A percentile compares a stretch with the other conserved stretches of the same genome.
phyloP scores from a whole-genome alignment of 768 basidiomycete genomes.

The Termitomyces sp. region DNA sequence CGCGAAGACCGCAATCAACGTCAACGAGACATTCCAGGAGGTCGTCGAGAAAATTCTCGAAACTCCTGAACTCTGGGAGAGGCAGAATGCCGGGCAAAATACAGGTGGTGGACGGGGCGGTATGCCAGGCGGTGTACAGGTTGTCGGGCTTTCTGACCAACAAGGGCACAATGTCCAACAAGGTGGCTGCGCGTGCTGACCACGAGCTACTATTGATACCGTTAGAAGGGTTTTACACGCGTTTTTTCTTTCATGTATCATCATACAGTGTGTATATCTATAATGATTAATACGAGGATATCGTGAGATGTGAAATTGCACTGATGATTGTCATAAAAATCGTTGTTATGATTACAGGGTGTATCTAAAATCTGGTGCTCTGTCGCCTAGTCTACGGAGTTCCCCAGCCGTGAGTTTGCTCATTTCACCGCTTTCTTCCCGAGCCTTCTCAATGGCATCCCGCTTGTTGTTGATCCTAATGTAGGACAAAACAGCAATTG shows the following conservation, averaged over 20 bases:
- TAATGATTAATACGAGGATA: neutral
- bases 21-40: slow-evolving; percentile 64
- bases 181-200: slow-evolving; percentile 24
- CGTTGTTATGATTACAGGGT: slow-evolving; percentile 20
- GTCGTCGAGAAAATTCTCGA: slow-evolving; percentile 81
- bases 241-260: neutral
- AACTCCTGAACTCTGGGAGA: slow-evolving; percentile 75
- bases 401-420: slow-evolving; percentile 29
- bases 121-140: slow-evolving; percentile 45
- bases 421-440: slow-evolving; percentile 24
- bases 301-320: neutral
- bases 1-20: slow-evolving; percentile 86
- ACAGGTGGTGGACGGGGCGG: slow-evolving; percentile 39
- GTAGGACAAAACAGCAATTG: slow-evolving; percentile 44
- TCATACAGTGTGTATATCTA: neutral
- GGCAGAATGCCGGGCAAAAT: slow-evolving; percentile 18
- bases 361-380: slow-evolving; percentile 60
- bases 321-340: neutral
- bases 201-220: neutral
- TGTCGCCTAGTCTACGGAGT: slow-evolving; percentile 45
- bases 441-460: slow-evolving; percentile 29
- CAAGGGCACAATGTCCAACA: slow-evolving; percentile 11
- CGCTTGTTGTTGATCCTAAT: slow-evolving; percentile 49
- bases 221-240: neutral
- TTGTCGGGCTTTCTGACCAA: slow-evolving; percentile 30